Evolutionary conservation across 176 grass and related monocot genomes (phyloP), one percentile per base, ranked within the genome.

Genomic region (Paspalum notatum): DNA sequence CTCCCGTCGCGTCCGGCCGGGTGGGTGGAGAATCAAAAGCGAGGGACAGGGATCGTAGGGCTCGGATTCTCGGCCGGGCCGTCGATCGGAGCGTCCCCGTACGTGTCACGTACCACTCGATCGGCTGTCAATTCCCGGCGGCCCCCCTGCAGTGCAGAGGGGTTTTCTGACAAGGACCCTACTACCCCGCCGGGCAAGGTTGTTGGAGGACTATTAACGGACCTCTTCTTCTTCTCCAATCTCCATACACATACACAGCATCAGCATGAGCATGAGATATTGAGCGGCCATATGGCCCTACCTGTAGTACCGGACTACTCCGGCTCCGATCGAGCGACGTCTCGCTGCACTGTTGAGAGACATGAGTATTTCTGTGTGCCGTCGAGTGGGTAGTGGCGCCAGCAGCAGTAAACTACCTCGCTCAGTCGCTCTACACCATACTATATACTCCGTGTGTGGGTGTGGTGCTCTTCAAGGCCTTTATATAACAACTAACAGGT

Each of bases 131-230:
- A 67, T 39, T 71, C 65, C 13, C 40, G 42, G 37, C 32, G 42
- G 55, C 27, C 37, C 71, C 78, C 62, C 78, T n/a, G n/a, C 8
- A 27, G 50, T 69, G 44, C 27, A 74, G 57, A 56, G 32, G 43
- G 77, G 46, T 47, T 39, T 55, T 55, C 74, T 72, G 50, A 40
- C 47, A 24, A 58, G 76, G 83, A 71, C 83, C 83, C 55, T 64
- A 66, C 84, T 76, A 76, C 73, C 80, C 73, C 6, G 9, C 10
- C 22, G 49, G 45, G 64, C 54, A 10, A 49, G 66, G 64, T 77
- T 71, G 72, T 58, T 77, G 73, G 84, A 21, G 63, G 84, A 32
- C 9, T 27, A 47, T 26, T 60, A 66, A 26, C n/a, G n/a, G n/a
- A n/a, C 59, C n/a, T 60, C 22, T 48, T 18, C 13, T 14, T 7